Conservation (phyloP, 192 early-diverging fungal species). For the Gryganskiella cystojenkinii region DNA sequence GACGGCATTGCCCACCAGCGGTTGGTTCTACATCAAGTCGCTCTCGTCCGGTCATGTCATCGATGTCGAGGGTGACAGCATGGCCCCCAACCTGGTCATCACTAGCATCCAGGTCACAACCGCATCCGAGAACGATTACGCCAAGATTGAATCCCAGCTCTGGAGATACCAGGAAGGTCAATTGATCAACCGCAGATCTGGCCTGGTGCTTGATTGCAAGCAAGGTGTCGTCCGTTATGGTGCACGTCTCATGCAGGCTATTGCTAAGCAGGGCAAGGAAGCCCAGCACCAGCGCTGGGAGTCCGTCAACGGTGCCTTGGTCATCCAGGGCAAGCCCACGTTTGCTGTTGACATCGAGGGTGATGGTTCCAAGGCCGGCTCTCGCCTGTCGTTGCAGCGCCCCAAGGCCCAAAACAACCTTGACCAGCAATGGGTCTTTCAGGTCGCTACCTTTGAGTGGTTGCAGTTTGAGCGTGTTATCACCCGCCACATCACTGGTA, state of each 20-base stretch:
- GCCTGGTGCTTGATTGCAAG: slow-evolving; percentile 44
- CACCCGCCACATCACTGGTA: slow-evolving; percentile 14
- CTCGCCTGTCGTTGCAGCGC: slow-evolving; percentile 48
- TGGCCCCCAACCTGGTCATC: slow-evolving; percentile 41
- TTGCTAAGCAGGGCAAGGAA: slow-evolving; percentile 46
- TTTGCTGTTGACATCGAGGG: slow-evolving; percentile 50
- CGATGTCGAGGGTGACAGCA: slow-evolving; percentile 33
- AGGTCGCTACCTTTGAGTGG: slow-evolving; percentile 27
- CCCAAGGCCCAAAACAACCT: slow-evolving; percentile 50
- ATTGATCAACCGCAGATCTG: slow-evolving; percentile 48
- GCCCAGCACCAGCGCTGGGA: slow-evolving; percentile 50
- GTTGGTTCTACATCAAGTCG: slow-evolving; percentile 53
- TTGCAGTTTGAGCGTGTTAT: slow-evolving; percentile 21
- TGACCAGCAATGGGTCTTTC: slow-evolving; percentile 47
- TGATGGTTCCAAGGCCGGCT: slow-evolving; percentile 34
- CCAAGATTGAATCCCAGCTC: slow-evolving; percentile 43
- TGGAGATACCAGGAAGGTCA: slow-evolving; percentile 48
- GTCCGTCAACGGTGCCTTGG: slow-evolving; percentile 25
- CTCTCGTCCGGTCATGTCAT: slow-evolving; percentile 34
- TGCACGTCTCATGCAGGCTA: slow-evolving; percentile 36
- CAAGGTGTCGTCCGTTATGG: slow-evolving; percentile 47
- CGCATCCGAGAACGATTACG: slow-evolving; percentile 7
- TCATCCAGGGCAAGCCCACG: slow-evolving; percentile 43
- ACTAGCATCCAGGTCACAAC: slow-evolving; percentile 21
- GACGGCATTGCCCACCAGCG: slow-evolving; percentile 25